Evolutionary conservation across 148 eudicot species (phyloP).

Genomic region (Cornus florida): DNA sequence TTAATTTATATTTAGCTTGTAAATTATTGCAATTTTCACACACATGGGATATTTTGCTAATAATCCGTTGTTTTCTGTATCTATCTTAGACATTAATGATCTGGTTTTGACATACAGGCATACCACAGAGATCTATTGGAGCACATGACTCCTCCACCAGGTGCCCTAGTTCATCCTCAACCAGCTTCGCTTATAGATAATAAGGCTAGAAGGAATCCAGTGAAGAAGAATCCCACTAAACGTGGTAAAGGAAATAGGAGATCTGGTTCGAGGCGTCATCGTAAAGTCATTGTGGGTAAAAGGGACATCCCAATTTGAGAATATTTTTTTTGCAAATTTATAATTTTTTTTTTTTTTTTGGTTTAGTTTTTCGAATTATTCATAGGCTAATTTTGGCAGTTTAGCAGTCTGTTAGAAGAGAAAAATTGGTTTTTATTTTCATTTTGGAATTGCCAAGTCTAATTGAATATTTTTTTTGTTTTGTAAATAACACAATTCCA

Average conservation of each 20-base stretch:
- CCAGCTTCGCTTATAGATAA: slow-evolving; percentile 24
- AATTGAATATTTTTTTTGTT: slow-evolving; percentile 12
- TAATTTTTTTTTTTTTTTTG: slow-evolving; percentile 11
- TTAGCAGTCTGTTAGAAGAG: slow-evolving; percentile 18
- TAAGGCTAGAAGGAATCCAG: slow-evolving; percentile 17
- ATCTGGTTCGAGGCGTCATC: slow-evolving; percentile 58
- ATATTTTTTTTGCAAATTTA: slow-evolving; percentile 10
- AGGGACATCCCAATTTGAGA: slow-evolving; percentile 36
- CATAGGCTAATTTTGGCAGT: slow-evolving; percentile 21
- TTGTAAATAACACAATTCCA: slow-evolving; percentile 44
- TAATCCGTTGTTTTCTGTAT: neutral
- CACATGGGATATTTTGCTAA: neutral
- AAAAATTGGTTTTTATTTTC: slow-evolving; percentile 11
- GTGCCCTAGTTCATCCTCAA: slow-evolving; percentile 19
- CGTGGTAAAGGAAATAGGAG: slow-evolving; percentile 55
- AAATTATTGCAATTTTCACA: neutral
- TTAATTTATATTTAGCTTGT: neutral
- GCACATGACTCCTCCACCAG: slow-evolving; percentile 54
- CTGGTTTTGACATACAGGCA: slow-evolving; percentile 41
- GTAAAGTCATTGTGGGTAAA: slow-evolving; percentile 52
- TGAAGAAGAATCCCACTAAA: slow-evolving; percentile 41
- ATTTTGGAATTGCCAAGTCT: slow-evolving; percentile 27
- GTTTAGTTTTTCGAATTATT: neutral
- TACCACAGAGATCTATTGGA: slow-evolving; percentile 81
- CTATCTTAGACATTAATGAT: slow-evolving; percentile 5